A percentile compares a stretch with the other conserved stretches of the same genome.
These are phyloP conservation scores for Klebsormidium nitens DNA, from an alignment of 139 green algal genomes.

Conservation along the genomic window DNA sequence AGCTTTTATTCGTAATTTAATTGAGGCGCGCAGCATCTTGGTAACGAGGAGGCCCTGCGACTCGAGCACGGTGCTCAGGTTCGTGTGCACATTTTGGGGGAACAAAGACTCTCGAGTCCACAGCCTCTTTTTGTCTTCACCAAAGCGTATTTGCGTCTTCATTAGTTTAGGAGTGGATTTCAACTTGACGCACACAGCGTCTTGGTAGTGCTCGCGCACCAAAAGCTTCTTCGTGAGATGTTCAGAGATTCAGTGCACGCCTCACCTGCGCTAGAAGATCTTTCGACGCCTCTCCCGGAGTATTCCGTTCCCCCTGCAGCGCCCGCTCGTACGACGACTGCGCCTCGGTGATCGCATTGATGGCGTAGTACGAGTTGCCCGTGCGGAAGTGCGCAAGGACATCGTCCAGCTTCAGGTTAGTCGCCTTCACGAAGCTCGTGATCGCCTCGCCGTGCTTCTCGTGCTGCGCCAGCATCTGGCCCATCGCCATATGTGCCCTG, in stretches of 20 bases:
- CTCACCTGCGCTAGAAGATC: constrained; percentile 34
- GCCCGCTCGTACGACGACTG: constrained; percentile 19
- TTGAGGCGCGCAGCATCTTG: constrained; percentile 47
- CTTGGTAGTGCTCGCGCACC: too few species aligned
- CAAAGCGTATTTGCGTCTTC: too few species aligned
- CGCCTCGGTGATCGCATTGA: constrained; percentile 42
- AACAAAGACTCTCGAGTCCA: too few species aligned
- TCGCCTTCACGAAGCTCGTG: constrained; percentile 47
- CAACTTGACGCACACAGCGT: constrained; percentile 48
- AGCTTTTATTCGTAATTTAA: too few species aligned
- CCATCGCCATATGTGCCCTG: constrained; percentile 66
- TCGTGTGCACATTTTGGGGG: constrained; percentile 67
- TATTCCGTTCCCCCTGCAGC: constrained; percentile 20
- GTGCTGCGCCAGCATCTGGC: constrained; percentile 34
- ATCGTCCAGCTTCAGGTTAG: constrained; percentile 36
- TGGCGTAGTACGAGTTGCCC: constrained; percentile 57
- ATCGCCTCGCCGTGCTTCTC: constrained; percentile 11
- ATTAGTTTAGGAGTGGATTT: too few species aligned
- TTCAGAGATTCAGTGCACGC: neutral
- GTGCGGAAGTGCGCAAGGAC: constrained; percentile 56
- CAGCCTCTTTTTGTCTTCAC: too few species aligned
- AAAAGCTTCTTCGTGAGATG: too few species aligned
- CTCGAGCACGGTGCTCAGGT: constrained; percentile 66
- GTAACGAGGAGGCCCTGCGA: constrained; percentile 59
- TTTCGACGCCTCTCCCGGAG: constrained; percentile 8